Percentiles rank a stretch among this genome's conserved stretches.
These are phyloP conservation scores for Microcyclospora pomicola DNA, from an alignment of 2,329 filamentous ascomycete species.

Conservation along the genomic window DNA sequence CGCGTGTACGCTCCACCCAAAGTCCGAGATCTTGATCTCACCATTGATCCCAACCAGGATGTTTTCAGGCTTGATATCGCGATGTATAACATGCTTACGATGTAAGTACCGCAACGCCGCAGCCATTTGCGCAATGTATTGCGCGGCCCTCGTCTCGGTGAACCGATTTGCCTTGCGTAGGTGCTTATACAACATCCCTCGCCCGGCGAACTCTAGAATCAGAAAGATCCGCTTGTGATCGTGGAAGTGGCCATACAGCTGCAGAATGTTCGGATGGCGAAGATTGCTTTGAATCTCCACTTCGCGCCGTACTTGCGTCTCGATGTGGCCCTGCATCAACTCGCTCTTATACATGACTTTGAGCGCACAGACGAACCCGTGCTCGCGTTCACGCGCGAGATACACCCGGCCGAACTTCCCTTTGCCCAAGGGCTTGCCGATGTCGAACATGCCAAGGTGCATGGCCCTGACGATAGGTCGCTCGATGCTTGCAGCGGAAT, in stretches of 20 bases:
- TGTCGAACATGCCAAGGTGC: constrained; percentile 90
- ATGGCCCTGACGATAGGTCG: constrained; percentile 20
- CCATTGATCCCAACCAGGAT: constrained; percentile 92
- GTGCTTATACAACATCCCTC: constrained; percentile 80
- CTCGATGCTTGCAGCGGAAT: too few relatives aligned
- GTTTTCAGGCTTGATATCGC: constrained; percentile 96
- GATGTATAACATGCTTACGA: constrained; percentile 93
- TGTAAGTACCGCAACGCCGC: constrained; percentile 79
- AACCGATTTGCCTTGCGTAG: constrained; percentile 65
- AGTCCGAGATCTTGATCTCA: constrained; percentile 97
- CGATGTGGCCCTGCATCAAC: constrained; percentile 63
- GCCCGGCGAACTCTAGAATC: constrained; percentile 74
- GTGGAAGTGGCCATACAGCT: constrained; percentile 78
- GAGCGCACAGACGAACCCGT: constrained; percentile 70
- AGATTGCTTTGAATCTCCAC: constrained; percentile 85
- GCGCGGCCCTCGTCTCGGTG: constrained; percentile 72
- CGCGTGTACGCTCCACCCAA: constrained; percentile 96
- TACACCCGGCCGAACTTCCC: constrained; percentile 82
- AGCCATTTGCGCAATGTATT: constrained; percentile 82
- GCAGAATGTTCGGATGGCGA: constrained; percentile 71
- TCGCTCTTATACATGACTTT: constrained; percentile 80
- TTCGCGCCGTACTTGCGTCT: constrained; percentile 76
- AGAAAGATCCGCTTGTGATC: constrained; percentile 78
- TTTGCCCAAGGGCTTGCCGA: constrained; percentile 72
- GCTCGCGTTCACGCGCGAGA: constrained; percentile 63